phyloP scores from a whole-genome alignment of 2,329 filamentous ascomycete genomes.

The Tolypocladium album region DNA sequence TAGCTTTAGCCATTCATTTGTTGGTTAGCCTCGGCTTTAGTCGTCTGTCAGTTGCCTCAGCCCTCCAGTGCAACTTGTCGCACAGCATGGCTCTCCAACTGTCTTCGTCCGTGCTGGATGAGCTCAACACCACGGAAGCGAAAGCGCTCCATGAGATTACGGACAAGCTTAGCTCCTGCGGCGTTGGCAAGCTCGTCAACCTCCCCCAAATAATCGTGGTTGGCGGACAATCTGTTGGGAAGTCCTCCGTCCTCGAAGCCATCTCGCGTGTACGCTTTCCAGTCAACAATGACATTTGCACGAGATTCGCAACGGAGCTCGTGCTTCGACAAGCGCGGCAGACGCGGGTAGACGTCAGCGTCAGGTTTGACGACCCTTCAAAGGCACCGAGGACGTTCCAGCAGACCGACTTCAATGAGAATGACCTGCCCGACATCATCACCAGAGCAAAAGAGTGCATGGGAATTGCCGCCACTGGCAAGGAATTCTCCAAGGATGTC shows the following conservation, averaged over 20 bases:
- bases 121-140: slow-evolving; percentile 31
- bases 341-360: slow-evolving; percentile 28
- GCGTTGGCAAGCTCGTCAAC: slow-evolving; percentile 34
- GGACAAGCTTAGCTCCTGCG: slow-evolving; percentile 37
- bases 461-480: slow-evolving; percentile 23
- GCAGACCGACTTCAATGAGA: slow-evolving; percentile 22
- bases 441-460: slow-evolving; percentile 39
- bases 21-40: neutral
- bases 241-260: slow-evolving; percentile 55
- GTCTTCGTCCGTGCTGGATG: slow-evolving; percentile 2
- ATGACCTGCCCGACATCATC: slow-evolving; percentile 36
- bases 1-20: neutral
- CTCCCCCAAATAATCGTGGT: slow-evolving; percentile 47
- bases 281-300: slow-evolving; percentile 43
- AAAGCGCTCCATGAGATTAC: slow-evolving; percentile 41
- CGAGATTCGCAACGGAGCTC: slow-evolving; percentile 50
- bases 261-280: slow-evolving; percentile 52
- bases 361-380: slow-evolving; percentile 21
- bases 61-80: neutral
- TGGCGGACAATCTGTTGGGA: slow-evolving; percentile 50
- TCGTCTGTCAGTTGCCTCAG: neutral
- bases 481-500: slow-evolving; percentile 32
- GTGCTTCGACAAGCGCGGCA: slow-evolving; percentile 32
- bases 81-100: neutral
- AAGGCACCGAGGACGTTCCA: slow-evolving; percentile 13